Base-by-base conservation (phyloP, 768 basidiomycete species). In the Mycena venus region DNA sequence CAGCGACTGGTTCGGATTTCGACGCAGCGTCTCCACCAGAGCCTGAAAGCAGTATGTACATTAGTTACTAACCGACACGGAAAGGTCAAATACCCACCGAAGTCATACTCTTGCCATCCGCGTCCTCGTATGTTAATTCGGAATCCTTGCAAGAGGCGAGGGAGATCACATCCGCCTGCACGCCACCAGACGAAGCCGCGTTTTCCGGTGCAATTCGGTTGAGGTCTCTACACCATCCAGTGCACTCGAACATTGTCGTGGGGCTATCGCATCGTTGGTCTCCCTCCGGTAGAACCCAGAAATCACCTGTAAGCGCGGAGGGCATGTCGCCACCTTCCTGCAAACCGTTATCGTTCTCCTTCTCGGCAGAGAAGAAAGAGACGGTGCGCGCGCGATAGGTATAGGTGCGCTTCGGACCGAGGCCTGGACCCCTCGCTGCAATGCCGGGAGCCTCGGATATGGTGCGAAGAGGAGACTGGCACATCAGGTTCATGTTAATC, bases 401-500 rank as follows among this genome's bases (percentile, higher is more conserved):
- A n/a, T 32, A 44, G n/a, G 56, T 68, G 40, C 67, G 66, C 25
- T 36, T 27, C 23, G 55, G 55, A 21, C 34, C 36, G 6, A 21
- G 9, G 36, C 61, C 42, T 44, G 42, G 17, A 40, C 38, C 14
- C 0, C 61, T 27, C 15, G 36, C 25, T 17, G 23, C 25, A 4
- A 14, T 8, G 27, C 14, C 21, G 29, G 14, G 10, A 44, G 55
- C 8, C 23, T 29, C 21, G 29, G 31, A 7, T 11, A 11, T 8
- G 21, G 38, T 23, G n/a, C 3, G 17, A 8, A 17, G 23, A 3
- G 40, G 27, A 2, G 55, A 21, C 55, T 38, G 51, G 66, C 21
- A 68, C 27, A 68, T 38, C 21, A 59, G 23, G 19, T 47, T 68
- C 67, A 68, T 68, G 36, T 68, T 68, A n/a, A 68, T 68, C 31